Base-by-base conservation (phyloP, 1,139 yeast genomes). In the Kurtzmaniella quercitrusa region DNA sequence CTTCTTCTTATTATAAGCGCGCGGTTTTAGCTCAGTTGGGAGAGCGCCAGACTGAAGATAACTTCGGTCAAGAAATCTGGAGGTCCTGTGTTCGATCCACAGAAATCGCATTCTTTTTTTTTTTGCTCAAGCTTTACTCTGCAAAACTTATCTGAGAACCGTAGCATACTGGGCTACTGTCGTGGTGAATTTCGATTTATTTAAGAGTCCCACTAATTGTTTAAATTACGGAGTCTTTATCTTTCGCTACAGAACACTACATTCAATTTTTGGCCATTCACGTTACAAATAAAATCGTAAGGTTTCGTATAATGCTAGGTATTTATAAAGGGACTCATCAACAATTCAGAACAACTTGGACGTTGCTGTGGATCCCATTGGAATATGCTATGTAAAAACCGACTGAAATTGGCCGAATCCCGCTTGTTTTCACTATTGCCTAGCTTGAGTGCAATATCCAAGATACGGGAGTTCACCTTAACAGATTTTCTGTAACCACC, bases 31-130 rank as follows among this genome's bases (percentile, higher is more conserved):
- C 37, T 34, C 37, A 34, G 37, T 34, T 34, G 37, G 37, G 37
- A 34, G 37, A 34, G 37, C 37, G 37, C 22, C 37, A 34, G 37
- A 34, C 37, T 34, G 37, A 34, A 34, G 37, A 34, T 5, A 19
- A 34, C 39, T 28, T 37, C 39, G 39, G 39, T 37, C 34, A 37
- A 38, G 36, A 58, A 56, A 69, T 69, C 74, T 69, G 75, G 66
- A 70, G 76, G 76, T 70, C 75, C 72, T 71, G 76, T 69, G 76
- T 71, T 71, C 76, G 75, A 71, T 70, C 76, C 76, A 70, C 76
- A 67, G 71, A 66, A 66, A 61, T 21, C 33, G 33, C 39, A 21
- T 21, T 32, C 7, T 22, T 41, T 33, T 36, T 36, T 19, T 33
- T 33, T n/a, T n/a, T n/a, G n/a, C n/a, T n/a, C n/a, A n/a, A n/a